Base-by-base conservation (phyloP, 345 rosid species). In the Eucalyptus pauciflora region DNA sequence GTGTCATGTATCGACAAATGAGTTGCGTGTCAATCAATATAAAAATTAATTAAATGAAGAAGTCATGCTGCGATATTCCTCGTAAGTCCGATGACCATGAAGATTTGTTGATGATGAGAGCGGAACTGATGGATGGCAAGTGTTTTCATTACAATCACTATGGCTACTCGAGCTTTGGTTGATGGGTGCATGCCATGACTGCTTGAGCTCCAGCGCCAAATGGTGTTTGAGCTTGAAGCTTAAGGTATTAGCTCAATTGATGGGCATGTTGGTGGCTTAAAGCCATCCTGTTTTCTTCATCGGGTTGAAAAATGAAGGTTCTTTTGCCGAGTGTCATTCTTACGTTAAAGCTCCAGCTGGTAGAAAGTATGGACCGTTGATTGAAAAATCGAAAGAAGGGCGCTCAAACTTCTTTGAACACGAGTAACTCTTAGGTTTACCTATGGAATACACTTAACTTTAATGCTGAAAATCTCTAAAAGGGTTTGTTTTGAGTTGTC, bases 51-150 rank as follows among this genome's bases (percentile, higher is more conserved):
- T 8, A 69, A 69, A 16, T 33, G 0, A 64, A 7, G 0, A 64
- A n/a, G 11, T 7, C 6, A n/a, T 14, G 9, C 2, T 13, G 1
- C 8, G 9, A 37, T 7, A 33, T 4, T 0, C 1, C 0, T 20
- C 3, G 6, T 2, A 6, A 37, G 2, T 18, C 13, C 0, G 0
- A 5, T 6, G 8, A 76, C 13, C 16, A 20, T 41, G 27, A 20
- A 76, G 14, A 18, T 76, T 41, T 76, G 5, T 37, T 76, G 8
- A 4, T 1, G 2, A 10, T 41, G 7, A 7, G 27, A 37, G 15
- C 2, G 15, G 41, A 76, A 76, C 8, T 71, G 1, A 41, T 37
- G 3, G 5, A 37, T 41, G 48, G 3, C 48, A 6, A 11, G 48
- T 41, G 25, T 18, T 33, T 11, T 6, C 27, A 6, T 76, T 11